Conservation (phyloP, 2,329 filamentous ascomycete genomes). For the Fusarium sp. region DNA sequence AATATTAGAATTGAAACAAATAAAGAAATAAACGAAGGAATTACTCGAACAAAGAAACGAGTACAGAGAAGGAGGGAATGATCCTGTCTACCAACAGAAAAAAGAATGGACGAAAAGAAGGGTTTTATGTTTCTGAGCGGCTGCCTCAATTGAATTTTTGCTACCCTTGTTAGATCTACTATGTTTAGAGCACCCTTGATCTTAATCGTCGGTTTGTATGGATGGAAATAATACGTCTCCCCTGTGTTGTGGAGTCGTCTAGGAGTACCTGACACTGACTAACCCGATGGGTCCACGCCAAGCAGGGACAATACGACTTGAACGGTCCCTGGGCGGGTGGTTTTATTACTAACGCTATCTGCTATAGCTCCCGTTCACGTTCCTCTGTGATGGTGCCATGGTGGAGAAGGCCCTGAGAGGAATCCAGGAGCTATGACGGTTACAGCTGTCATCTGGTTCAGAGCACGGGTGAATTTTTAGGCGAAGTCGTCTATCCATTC, state of each 20-base stretch:
- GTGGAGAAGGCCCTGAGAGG: not conserved
- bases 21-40: slow-evolving; percentile 11
- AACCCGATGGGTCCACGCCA: slow-evolving; percentile 6
- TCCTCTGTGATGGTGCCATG: not conserved
- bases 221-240: slow-evolving; percentile 2
- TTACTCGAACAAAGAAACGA: slow-evolving; percentile 5
- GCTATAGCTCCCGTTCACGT: not conserved
- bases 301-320: slow-evolving; percentile 1
- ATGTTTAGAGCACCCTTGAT: slow-evolving; percentile 13
- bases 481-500: not conserved
- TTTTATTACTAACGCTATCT: not conserved
- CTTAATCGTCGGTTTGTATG: not conserved
- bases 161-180: slow-evolving; percentile 2
- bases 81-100: not conserved
- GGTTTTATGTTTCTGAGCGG: slow-evolving; percentile 19
- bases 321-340: slow-evolving; percentile 6
- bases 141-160: not conserved
- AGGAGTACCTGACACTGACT: slow-evolving; percentile 23
- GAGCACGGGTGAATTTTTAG: not conserved
- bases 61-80: slow-evolving; percentile 18
- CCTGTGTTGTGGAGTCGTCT: slow-evolving; percentile 12
- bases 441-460: not conserved
- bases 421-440: not conserved
- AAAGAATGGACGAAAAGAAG: not conserved
- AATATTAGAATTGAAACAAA: slow-evolving; percentile 14